Base-by-base conservation (phyloP, 2,329 filamentous ascomycete genomes). In the Nakataea oryzae region DNA sequence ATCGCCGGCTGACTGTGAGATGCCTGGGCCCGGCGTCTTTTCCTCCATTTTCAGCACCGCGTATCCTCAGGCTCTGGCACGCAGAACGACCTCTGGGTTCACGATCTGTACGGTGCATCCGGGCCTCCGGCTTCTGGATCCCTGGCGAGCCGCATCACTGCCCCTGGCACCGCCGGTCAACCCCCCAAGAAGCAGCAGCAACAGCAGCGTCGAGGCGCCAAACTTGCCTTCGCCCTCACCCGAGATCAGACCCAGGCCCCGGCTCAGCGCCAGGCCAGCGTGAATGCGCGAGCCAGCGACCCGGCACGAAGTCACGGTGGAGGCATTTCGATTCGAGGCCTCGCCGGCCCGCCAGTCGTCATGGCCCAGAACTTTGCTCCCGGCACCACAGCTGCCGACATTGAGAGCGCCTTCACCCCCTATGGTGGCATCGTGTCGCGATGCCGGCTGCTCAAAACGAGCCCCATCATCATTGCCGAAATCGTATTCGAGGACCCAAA, bases 301-400 rank as follows among this genome's bases (percentile, higher is more conserved):
- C 55, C 62, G 58, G 34, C 60, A 65, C 12, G 57, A 62, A 64
- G 12, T 56, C 63, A 61, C 17, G 59, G 32, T 21, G 56, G 65
- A 58, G 86, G 87, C 26, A 81, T 93, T 57, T 86, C 81, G 47
- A 93, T 95, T 66, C 80, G 85, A 61, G 90, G 90, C n/a, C 76
- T 88, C 11, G 86, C 86, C 0, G 87, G 89, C 0, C 89, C 89
- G 1, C 90, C 84, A 68, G 82, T 84, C 24, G 83, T 95, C 28
- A 82, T 91, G 71, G 89, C 88, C 3, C 87, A 90, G 73, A 95
- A 95, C 77, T 91, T 95, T 71, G 90, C 90, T 14, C 85, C 85
- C 2, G 90, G 90, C 50, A 95, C 90, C 0, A 92, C 90, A 8
- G 88, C 87, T 1, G 89, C 88, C 32, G 90, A 95, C 70, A 91